phyloP scores from a whole-genome alignment of 108 stramenopile genomes.

The Aurantiochytrium sp. region DNA sequence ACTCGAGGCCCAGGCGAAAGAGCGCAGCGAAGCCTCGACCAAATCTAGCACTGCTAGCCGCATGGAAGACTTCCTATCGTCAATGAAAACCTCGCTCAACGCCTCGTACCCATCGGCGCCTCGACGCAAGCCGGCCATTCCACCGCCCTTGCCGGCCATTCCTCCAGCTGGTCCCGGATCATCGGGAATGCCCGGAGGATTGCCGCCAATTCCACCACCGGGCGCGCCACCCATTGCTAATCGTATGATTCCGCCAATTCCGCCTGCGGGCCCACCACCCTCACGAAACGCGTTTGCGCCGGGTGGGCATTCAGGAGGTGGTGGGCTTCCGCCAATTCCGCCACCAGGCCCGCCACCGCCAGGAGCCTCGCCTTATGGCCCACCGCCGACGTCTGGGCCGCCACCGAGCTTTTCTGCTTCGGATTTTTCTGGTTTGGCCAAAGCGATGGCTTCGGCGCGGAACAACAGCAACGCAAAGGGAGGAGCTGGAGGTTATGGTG shows the following conservation, averaged over 20 bases:
- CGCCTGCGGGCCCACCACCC: not conserved
- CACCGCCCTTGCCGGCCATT: not conserved
- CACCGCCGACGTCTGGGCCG: not conserved
- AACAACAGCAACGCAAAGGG: not conserved
- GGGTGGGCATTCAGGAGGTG: not conserved
- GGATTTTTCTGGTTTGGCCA: not conserved
- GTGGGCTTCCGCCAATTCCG: not conserved
- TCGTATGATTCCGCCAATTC: not conserved
- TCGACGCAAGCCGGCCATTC: not conserved
- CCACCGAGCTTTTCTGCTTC: not conserved
- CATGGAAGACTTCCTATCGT: not conserved
- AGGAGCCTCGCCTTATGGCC: not conserved
- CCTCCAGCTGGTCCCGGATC: not conserved
- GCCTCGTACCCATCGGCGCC: not conserved
- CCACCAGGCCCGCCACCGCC: not conserved
- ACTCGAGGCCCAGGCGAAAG: not conserved
- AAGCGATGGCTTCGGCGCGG: not conserved
- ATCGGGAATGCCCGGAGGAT: not conserved
- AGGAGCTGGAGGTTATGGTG: not conserved
- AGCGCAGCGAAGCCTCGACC: not conserved
- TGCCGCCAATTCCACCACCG: not conserved
- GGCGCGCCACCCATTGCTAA: not conserved
- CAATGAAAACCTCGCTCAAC: not conserved
- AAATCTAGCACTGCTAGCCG: not conserved
- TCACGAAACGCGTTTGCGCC: not conserved